Evolutionary conservation across 306 rosid species (phyloP), one percentile per base, ranked within the genome.

Genomic region (Glycine latifolia): DNA sequence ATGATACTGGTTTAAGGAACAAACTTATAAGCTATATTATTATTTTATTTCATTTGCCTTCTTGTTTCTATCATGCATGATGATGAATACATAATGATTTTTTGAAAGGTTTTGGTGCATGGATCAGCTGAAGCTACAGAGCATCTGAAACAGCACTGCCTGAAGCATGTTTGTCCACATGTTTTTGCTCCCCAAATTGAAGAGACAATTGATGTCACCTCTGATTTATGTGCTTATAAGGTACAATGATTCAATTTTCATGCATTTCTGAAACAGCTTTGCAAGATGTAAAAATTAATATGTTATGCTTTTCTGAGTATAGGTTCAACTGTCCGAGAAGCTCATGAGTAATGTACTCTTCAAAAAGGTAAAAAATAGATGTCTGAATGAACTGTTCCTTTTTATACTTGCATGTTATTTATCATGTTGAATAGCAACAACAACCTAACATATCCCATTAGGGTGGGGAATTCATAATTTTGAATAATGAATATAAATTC

Each of bases 51-150:
- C 43, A 20, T 71, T 72, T n/a, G 13, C 55, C 67, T 17, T 55
- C 49, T 50, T 5, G 1, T 79, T 77, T 71, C 72, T 44, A 53
- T 77, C 54, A 67, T 65, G 73, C 74, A 49, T 69, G 79, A 46
- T 71, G 61, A 77, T 53, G 73, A 84, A 67, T 59, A 15, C 35
- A 52, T 14, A 7, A 10, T 79, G 17, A 67, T 81, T 59, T 72
- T 14, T 61, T 53, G 83, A 71, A 54, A 93, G 98, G 99, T 96
- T 84, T 86, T 96, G 91, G 98, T 96, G 86, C 99, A 96, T 83
- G 99, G 99, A 58, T 93, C 97, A 16, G 98, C 98, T 4, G 99
- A 96, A 86, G 98, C 99, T 81, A 96, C 99, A 2, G 97, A 96
- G 77, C 98, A 96, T 92, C 86, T 96, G 87, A 96, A 92, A 88